Evolutionary conservation across 1,284 basidiomycete species (phyloP).

Genomic region (Fistulinella staudtii): DNA sequence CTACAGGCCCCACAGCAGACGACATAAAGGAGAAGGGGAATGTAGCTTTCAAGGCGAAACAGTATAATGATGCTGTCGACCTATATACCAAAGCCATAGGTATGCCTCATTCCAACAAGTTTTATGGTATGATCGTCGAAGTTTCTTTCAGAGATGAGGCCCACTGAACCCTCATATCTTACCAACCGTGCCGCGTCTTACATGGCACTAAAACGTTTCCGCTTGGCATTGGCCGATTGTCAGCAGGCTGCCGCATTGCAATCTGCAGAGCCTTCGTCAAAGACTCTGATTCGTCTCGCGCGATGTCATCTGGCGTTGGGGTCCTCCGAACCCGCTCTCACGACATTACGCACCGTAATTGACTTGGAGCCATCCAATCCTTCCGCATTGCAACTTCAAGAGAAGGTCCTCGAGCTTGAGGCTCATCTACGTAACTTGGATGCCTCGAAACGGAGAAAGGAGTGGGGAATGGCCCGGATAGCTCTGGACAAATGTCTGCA

Average conservation of each 20-base stretch:
- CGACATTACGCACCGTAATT: constrained; percentile 55
- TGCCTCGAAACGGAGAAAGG: constrained; percentile 51
- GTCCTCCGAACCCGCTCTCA: constrained; percentile 58
- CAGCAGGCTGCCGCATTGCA: constrained; percentile 71
- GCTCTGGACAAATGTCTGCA: constrained; percentile 71
- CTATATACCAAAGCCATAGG: constrained; percentile 76
- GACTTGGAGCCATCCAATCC: constrained; percentile 54
- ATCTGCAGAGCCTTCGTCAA: constrained; percentile 46
- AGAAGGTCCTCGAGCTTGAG: constrained; percentile 58
- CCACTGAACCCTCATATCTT: constrained; percentile 69
- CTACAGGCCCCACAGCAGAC: constrained; percentile 43
- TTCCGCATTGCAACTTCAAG: constrained; percentile 55
- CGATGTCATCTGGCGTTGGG: constrained; percentile 79
- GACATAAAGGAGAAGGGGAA: constrained; percentile 73
- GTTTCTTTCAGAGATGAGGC: constrained; percentile 50
- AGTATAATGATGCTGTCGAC: constrained; percentile 70
- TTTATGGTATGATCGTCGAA: constrained; percentile 9
- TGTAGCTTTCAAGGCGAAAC: constrained; percentile 63
- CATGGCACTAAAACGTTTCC: constrained; percentile 78
- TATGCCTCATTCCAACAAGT: constrained; percentile 22
- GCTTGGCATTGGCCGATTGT: constrained; percentile 72
- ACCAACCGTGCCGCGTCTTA: constrained; percentile 86
- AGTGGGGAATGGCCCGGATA: constrained; percentile 68
- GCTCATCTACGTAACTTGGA: constrained; percentile 64
- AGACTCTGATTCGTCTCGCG: constrained; percentile 75